phyloP scores from a whole-genome alignment of 805 yeast species.

The Zygotorulaspora chibaensis region DNA sequence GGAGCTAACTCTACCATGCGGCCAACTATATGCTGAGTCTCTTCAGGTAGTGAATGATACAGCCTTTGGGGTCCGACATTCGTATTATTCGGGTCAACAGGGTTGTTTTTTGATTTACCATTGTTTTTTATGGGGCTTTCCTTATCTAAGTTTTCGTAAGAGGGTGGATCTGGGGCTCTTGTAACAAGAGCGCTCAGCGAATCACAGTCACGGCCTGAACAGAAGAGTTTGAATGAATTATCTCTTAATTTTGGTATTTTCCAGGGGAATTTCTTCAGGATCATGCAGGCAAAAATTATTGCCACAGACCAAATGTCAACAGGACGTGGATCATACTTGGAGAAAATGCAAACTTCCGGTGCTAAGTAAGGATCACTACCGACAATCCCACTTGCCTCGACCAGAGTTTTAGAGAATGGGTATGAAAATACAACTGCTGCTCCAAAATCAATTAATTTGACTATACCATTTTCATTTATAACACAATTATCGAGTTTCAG shows the following conservation, averaged over 20 bases:
- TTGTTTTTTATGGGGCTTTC: constrained; percentile 11
- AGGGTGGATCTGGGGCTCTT: constrained; percentile 47
- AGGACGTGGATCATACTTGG: constrained; percentile 85
- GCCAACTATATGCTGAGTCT: constrained; percentile 61
- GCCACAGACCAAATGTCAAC: constrained; percentile 94
- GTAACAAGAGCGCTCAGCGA: constrained; percentile 61
- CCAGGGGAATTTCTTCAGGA: constrained; percentile 90
- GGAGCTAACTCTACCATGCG: constrained; percentile 83
- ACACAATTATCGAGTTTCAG: constrained; percentile 91
- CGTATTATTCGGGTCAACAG: constrained; percentile 52
- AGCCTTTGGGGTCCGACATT: constrained; percentile 69
- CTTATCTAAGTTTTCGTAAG: constrained; percentile 28
- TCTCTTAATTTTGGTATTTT: constrained; percentile 81
- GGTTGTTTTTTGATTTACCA: constrained; percentile 24
- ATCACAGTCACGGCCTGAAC: constrained; percentile 65
- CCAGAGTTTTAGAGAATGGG: constrained; percentile 69
- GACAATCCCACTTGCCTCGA: constrained; percentile 79
- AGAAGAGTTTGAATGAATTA: constrained; percentile 76
- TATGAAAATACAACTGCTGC: constrained; percentile 88
- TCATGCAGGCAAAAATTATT: constrained; percentile 88
- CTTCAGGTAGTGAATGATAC: constrained; percentile 64
- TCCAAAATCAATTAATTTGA: constrained; percentile 89
- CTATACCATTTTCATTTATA: constrained; percentile 73
- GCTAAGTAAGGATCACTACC: constrained; percentile 89
- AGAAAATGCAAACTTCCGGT: constrained; percentile 83